These are phyloP conservation scores for Plasmodium coatneyi DNA, from an alignment of 169 alveolate genomes.

Conservation along the genomic window DNA sequence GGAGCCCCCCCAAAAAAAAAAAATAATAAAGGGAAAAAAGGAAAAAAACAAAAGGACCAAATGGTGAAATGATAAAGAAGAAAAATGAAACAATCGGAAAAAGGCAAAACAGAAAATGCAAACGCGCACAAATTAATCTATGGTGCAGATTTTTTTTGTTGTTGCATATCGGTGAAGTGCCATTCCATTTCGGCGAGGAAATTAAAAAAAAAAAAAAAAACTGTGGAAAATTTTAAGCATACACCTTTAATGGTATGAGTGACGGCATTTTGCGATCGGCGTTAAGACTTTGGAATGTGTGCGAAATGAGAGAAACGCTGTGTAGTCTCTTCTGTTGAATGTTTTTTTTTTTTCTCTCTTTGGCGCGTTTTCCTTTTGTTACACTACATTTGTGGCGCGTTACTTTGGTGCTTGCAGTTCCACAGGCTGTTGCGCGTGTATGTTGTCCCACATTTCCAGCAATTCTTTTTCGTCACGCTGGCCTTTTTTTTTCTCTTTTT, in stretches of 20 bases:
- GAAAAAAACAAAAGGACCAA: neutral
- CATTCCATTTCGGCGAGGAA: neutral
- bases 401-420: neutral
- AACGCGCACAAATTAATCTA: neutral
- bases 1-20: neutral
- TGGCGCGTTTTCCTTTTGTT: neutral
- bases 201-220: neutral
- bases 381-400: neutral
- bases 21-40: neutral
- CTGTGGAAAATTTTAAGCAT: neutral
- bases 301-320: neutral
- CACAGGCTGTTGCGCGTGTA: neutral
- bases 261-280: neutral
- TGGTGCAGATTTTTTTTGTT: neutral
- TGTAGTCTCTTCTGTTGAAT: neutral
- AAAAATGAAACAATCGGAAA: neutral
- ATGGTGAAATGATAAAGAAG: neutral
- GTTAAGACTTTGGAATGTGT: neutral
- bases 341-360: neutral
- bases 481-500: neutral
- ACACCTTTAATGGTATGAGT: neutral
- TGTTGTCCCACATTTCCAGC: neutral
- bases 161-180: neutral
- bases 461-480: neutral
- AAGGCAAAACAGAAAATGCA: neutral